These are phyloP conservation scores for Dipodascus albidus DNA, from an alignment of 805 yeast species.

Conservation along the genomic window DNA sequence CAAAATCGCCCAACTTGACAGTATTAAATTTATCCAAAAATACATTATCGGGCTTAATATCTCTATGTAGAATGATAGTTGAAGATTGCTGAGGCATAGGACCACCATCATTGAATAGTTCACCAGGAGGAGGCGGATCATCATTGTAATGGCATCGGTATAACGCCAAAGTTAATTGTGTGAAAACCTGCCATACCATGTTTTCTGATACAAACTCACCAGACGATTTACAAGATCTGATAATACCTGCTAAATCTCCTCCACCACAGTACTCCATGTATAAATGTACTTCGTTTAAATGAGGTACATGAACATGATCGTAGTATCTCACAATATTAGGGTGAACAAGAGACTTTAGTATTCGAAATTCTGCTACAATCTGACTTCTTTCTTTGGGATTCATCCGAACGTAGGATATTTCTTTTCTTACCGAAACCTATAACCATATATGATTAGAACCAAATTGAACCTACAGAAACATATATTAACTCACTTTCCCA, in stretches of 20 bases:
- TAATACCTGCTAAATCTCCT: conserved; percentile 56
- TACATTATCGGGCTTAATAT: conserved; percentile 90
- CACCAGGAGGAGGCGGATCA: conserved; percentile 60
- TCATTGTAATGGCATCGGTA: conserved; percentile 86
- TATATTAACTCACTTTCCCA: conserved; percentile 25
- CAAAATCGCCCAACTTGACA: conserved; percentile 90
- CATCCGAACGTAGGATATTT: conserved; percentile 85
- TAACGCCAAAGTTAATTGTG: conserved; percentile 75
- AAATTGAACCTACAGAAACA: conserved; percentile 7
- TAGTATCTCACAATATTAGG: conserved; percentile 85
- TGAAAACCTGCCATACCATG: conserved; percentile 79
- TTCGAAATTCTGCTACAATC: conserved; percentile 75
- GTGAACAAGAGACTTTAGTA: conserved; percentile 70
- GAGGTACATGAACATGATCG: conserved; percentile 71
- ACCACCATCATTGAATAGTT: conserved; percentile 33
- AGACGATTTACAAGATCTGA: conserved; percentile 49
- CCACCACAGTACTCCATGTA: conserved; percentile 83
- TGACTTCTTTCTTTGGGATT: conserved; percentile 81
- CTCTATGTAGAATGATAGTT: conserved; percentile 79
- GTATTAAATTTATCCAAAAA: conserved; percentile 52
- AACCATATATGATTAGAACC: conserved; percentile 12
- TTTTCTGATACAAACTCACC: conserved; percentile 74
- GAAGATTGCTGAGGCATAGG: conserved; percentile 40
- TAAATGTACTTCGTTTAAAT: conserved; percentile 61
- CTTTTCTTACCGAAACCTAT: conserved; percentile 67